phyloP scores from a whole-genome alignment of 441 rosid species.

The Pelargonium cotyledonis region DNA sequence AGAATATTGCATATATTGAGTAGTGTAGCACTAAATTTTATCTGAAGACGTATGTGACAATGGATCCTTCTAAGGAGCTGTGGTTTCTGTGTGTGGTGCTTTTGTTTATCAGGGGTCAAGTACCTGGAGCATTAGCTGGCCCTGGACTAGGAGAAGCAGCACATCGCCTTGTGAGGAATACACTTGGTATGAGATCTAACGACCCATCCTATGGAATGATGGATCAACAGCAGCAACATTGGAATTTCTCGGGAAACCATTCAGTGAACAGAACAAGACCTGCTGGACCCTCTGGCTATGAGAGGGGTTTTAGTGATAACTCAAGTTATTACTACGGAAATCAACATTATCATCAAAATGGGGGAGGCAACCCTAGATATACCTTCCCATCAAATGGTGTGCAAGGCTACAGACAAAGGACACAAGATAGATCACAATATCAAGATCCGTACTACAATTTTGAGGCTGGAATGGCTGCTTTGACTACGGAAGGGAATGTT shows the following conservation, averaged over 20 bases:
- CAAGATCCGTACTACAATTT: constrained; percentile 41
- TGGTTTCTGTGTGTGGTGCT: background rate
- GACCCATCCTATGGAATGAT: constrained; percentile 39
- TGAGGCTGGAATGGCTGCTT: constrained; percentile 41
- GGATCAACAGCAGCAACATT: constrained; percentile 40
- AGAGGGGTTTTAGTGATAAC: constrained; percentile 44
- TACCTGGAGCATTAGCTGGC: constrained; percentile 77
- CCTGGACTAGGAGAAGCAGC: constrained; percentile 82
- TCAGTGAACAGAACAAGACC: constrained; percentile 45
- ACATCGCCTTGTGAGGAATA: constrained; percentile 89
- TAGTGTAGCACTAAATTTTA: too few relatives aligned
- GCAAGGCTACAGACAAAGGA: constrained; percentile 35
- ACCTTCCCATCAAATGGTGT: constrained; percentile 40
- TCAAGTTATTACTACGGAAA: constrained; percentile 38
- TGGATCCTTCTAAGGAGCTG: too few relatives aligned
- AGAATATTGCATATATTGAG: background rate
- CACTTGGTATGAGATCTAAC: constrained; percentile 64
- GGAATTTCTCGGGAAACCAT: constrained; percentile 39
- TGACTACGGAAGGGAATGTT: constrained; percentile 43
- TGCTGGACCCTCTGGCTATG: constrained; percentile 49
- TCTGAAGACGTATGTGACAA: too few relatives aligned
- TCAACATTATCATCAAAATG: constrained; percentile 30
- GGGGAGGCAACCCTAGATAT: constrained; percentile 38
- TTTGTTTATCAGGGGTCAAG: constrained; percentile 49
- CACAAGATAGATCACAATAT: constrained; percentile 41